Percentiles rank a stretch among this genome's conserved stretches.
phyloP scores from a whole-genome alignment of 768 basidiomycete species.

The Dioszegia aurantiaca region DNA sequence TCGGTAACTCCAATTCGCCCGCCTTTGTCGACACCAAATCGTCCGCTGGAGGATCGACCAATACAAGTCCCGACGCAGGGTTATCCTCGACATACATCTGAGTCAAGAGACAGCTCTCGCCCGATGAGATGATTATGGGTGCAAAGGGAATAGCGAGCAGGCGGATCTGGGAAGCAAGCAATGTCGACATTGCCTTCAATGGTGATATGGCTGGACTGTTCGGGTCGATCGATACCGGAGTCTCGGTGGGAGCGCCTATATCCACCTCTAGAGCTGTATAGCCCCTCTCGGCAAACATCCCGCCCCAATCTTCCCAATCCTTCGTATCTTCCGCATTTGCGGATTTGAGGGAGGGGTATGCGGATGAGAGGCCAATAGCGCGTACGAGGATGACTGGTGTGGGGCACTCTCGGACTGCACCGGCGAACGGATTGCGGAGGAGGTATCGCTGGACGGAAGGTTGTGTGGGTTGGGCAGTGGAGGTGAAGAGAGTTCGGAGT shows the following conservation, averaged over 20 bases:
- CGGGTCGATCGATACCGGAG: background rate
- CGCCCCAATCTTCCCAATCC: slow-evolving; percentile 41
- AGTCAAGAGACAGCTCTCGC: slow-evolving; percentile 57
- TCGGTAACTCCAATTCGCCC: slow-evolving; percentile 14
- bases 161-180: slow-evolving; percentile 46
- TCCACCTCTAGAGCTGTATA: slow-evolving; percentile 50
- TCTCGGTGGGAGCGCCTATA: slow-evolving; percentile 24
- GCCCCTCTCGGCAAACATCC: slow-evolving; percentile 50
- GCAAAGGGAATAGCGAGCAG: slow-evolving; percentile 50
- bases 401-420: slow-evolving; percentile 40
- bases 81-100: slow-evolving; percentile 69
- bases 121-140: slow-evolving; percentile 43
- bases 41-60: slow-evolving; percentile 59
- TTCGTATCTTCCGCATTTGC: slow-evolving; percentile 9
- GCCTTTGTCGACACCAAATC: background rate
- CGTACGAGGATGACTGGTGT: slow-evolving; percentile 43
- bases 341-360: slow-evolving; percentile 2
- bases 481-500: slow-evolving; percentile 3
- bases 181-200: slow-evolving; percentile 22
- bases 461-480: background rate
- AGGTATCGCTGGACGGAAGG: slow-evolving; percentile 30
- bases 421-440: slow-evolving; percentile 27
- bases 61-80: slow-evolving; percentile 63
- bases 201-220: background rate
- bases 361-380: slow-evolving; percentile 24